Evolutionary conservation across 139 green algal genomes (phyloP).

Genomic region (Chlamydomonas applanata): DNA sequence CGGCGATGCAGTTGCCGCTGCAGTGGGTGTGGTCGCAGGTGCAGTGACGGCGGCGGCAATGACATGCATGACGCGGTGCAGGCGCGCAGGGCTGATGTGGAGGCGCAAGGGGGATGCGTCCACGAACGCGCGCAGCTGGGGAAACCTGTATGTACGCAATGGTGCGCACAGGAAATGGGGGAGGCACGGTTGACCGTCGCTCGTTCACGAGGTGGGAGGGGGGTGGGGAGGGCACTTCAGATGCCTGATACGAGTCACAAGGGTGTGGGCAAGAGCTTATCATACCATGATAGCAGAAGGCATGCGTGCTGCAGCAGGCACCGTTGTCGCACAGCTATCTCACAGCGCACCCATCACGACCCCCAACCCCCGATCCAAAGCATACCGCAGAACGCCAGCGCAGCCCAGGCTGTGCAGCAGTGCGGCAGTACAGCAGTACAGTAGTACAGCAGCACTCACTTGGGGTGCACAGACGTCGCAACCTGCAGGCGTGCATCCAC

Average conservation of each 20-base stretch:
- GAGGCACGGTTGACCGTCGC: background rate
- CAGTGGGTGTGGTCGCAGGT: background rate
- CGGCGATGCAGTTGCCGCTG: background rate
- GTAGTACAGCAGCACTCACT: too few species aligned
- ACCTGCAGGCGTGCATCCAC: conserved; percentile 40
- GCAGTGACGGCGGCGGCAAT: conserved; percentile 11
- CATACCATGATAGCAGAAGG: too few species aligned
- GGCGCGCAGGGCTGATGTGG: conserved; percentile 65
- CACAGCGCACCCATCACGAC: too few species aligned
- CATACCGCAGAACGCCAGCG: background rate
- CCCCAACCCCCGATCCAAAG: too few species aligned
- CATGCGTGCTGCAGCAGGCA: too few species aligned
- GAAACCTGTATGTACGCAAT: conserved; percentile 19
- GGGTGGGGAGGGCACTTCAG: too few species aligned
- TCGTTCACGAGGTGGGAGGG: too few species aligned
- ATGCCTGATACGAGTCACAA: too few species aligned
- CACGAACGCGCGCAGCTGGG: conserved; percentile 28
- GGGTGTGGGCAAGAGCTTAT: too few species aligned
- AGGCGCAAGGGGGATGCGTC: conserved; percentile 54
- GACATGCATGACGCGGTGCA: conserved; percentile 58
- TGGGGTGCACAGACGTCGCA: conserved; percentile 40
- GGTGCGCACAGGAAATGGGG: background rate
- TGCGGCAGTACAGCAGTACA: too few species aligned
- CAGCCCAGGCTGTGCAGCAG: background rate
- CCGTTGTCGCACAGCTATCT: too few species aligned